Evolutionary conservation across 805 yeast species (phyloP).

Genomic region (Wickerhamiella vanderwaltii): DNA sequence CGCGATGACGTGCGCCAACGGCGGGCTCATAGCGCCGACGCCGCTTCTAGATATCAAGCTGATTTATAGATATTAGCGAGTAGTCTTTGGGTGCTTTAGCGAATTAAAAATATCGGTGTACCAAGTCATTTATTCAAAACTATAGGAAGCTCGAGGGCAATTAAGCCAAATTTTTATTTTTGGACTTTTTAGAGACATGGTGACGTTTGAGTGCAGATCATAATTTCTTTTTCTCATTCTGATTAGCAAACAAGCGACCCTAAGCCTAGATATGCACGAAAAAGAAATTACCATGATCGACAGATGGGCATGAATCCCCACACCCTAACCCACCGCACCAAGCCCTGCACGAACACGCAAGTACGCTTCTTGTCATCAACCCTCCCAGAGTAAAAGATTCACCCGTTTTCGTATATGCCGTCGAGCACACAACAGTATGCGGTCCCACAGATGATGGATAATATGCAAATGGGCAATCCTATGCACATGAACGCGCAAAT

Average conservation of each 20-base stretch:
- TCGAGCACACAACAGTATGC: constrained; percentile 9
- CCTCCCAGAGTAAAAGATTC: not conserved
- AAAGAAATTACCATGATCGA: too few species aligned
- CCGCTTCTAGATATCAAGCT: too few species aligned
- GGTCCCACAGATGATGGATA: constrained; percentile 9
- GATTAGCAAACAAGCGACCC: constrained; percentile 6
- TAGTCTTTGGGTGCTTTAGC: too few species aligned
- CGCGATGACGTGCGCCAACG: too few species aligned
- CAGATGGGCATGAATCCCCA: constrained; percentile 3
- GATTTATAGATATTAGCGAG: too few species aligned
- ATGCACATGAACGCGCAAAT: constrained; percentile 5
- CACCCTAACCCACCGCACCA: constrained; percentile 9
- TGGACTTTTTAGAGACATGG: too few species aligned
- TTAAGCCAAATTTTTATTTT: too few species aligned
- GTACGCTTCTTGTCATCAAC: constrained; percentile 1
- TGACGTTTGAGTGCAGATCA: too few species aligned
- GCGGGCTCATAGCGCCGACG: too few species aligned
- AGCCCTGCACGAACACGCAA: constrained; percentile 2
- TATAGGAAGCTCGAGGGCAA: too few species aligned
- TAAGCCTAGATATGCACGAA: not conserved
- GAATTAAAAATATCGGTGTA: too few species aligned
- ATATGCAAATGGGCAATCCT: constrained; percentile 9
- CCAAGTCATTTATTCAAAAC: too few species aligned
- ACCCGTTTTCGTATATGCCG: not conserved
- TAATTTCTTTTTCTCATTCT: not conserved